These are phyloP conservation scores for Bipolaris victoriae DNA, from an alignment of 2,329 filamentous ascomycete species.

Conservation along the genomic window DNA sequence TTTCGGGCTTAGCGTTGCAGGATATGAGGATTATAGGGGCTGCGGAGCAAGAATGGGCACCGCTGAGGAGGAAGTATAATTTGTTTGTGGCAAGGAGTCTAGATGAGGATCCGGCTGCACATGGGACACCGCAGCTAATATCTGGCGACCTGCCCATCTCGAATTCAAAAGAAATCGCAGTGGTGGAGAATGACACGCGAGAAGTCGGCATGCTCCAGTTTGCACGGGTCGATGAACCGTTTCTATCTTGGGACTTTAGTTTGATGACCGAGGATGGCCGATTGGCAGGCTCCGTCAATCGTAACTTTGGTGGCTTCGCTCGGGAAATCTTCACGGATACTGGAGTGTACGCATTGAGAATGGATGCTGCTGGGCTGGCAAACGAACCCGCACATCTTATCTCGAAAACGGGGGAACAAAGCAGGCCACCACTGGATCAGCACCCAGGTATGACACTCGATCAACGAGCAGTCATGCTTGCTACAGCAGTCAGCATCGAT, in stretches of 20 bases:
- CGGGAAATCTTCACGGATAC: slow-evolving; percentile 71
- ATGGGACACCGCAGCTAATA: slow-evolving; percentile 49
- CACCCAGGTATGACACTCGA: slow-evolving; percentile 66
- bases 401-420: slow-evolving; percentile 45
- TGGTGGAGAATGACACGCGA: slow-evolving; percentile 44
- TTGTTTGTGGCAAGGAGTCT: slow-evolving; percentile 64
- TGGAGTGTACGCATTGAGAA: slow-evolving; percentile 67
- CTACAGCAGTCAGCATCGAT: slow-evolving; percentile 68
- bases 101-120: slow-evolving; percentile 43
- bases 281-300: slow-evolving; percentile 67
- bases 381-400: slow-evolving; percentile 49
- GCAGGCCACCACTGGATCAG: slow-evolving; percentile 23
- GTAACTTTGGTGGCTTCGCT: slow-evolving; percentile 67
- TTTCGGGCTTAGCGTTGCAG: slow-evolving; percentile 60
- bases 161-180: slow-evolving; percentile 54
- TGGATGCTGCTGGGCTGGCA: slow-evolving; percentile 63
- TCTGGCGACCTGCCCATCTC: slow-evolving; percentile 58
- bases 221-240: slow-evolving; percentile 66
- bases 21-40: slow-evolving; percentile 69
- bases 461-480: slow-evolving; percentile 69
- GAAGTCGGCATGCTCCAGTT: slow-evolving; percentile 63
- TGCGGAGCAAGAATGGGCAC: slow-evolving; percentile 69
- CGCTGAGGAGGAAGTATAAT: slow-evolving; percentile 67
- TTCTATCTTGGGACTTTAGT: slow-evolving; percentile 70
- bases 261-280: slow-evolving; percentile 58